Evolutionary conservation across 192 early-diverging fungal genomes (phyloP), one percentile per base, ranked within the genome.

Genomic region (Umbelopsis ramanniana): DNA sequence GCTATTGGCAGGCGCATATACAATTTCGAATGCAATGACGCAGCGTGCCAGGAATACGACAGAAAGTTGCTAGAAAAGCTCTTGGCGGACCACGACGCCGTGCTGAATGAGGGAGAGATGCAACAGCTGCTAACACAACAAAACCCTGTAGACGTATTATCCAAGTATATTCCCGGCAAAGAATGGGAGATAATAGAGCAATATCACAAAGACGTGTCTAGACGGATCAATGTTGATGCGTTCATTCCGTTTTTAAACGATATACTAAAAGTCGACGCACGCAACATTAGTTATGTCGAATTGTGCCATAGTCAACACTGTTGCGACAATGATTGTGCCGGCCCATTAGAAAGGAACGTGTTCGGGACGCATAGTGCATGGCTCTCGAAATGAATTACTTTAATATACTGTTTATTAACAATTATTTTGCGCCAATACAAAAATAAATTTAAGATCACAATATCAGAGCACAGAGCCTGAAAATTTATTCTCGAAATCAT

Each of bases 1-100:
- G 70, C 66, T 2, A 67, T 73, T n/a, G 78, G 78, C 7, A 46
- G 70, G 4, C 66, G 78, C 8, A 46, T 80, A 21, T 80, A 70
- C n/a, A 72, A 63, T 21, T 80, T 76, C 66, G 22, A 43, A 52
- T 78, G 76, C 23, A 48, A 48, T 10, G 24, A 48, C n/a, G 46
- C 67, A 14, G 47, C 35, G 23, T 78, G 76, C 48, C 68, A 74
- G 40, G 76, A 74, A 11, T 73, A 40, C 6, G 76, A 78, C 6
- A 46, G 9, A 0, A 46, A 52, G 14, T 46, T 43, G 4, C 66
- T 67, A 14, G 47, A 57, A 6, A 43, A 57, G 2, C 47, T 73
- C 5, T 40, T 73, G 26, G n/a, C 29, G 29, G 26, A 37, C 2
- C n/a, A 69, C 17, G 35, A 47, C 5, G 22, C 54, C 1, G 17